Conservation (phyloP, 345 rosid species). For the Salix koriyanagi region DNA sequence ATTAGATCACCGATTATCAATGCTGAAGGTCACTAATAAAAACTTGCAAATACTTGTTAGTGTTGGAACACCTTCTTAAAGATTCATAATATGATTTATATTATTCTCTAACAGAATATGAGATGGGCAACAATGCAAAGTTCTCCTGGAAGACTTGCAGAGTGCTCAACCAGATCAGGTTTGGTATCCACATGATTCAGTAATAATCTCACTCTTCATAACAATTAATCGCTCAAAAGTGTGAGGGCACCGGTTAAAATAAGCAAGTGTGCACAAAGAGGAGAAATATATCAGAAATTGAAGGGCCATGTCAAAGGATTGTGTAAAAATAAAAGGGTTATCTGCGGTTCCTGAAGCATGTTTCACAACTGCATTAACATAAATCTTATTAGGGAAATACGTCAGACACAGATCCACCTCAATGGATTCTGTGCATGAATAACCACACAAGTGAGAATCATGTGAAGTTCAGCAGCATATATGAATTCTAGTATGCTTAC, state of each 20-base stretch:
- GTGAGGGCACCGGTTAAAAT: not conserved
- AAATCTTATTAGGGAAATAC: not conserved
- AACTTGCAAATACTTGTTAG: too few species aligned
- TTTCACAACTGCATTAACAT: not conserved
- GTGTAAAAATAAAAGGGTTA: not conserved
- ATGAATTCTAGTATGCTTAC: constrained; percentile 33
- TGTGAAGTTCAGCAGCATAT: not conserved
- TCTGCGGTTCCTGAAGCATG: not conserved
- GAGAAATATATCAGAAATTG: not conserved
- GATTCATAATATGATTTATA: too few species aligned
- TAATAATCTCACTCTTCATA: not conserved
- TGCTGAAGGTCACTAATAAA: not conserved
- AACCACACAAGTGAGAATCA: not conserved
- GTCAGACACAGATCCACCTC: not conserved
- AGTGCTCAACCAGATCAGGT: not conserved
- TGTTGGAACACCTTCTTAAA: too few species aligned
- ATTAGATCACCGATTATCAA: not conserved
- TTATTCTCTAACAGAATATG: too few species aligned
- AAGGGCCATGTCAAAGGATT: not conserved
- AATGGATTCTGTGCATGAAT: not conserved
- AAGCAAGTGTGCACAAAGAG: not conserved
- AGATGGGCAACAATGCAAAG: not conserved
- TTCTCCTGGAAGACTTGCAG: not conserved
- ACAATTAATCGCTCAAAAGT: not conserved
- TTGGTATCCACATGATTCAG: not conserved